Evolutionary conservation across 495 filamentous ascomycete species (phyloP), one percentile per base, ranked within the genome.

Genomic region (Hypoxylon perforatum): DNA sequence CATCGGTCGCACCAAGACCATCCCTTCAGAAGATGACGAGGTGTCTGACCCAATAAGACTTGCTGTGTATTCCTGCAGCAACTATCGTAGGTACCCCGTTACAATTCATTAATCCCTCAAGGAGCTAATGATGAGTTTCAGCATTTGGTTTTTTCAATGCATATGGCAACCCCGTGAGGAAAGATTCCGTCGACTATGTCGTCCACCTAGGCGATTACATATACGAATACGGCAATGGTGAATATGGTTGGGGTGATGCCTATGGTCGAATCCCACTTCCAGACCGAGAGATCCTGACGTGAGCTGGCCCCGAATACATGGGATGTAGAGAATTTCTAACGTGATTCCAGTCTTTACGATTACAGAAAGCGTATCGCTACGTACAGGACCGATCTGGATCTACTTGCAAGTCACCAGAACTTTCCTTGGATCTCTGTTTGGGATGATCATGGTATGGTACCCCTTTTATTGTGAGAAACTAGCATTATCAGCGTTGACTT

Each of bases 361-460:
- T 90, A 88, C 70, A 80, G 88, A 33, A 86, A 83, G 49, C 77
- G 88, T 18, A 69, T 81, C 64, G 87, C 81, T 35, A 88, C 83
- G 7, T 89, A 87, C 65, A 78, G 84, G 15, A 85, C 84, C 8
- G 88, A 89, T 70, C 67, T 83, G 3, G 87, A 90, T 57, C 80
- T 88, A 0, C 67, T 84, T 3, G 72, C 81, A 0, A 82, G 72
- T 50, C 84, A 86, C 68, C 78, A 84, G 57, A 73, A 78, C 25
- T 87, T 83, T 59, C 77, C 88, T 2, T 89, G 88, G 88, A 88
- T 90, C 56, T 74, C 86, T 3, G 86, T 88, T 15, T 90, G 87
- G 88, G 87, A 90, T 71, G 88, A 89, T 57, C 88, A 89, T 70
- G 82, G 81, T 84, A 68, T 21, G 69, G 50, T 19, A 11, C 14